Conservation (phyloP, 352 stramenopile species). For the Globisporangium okanoganense region DNA sequence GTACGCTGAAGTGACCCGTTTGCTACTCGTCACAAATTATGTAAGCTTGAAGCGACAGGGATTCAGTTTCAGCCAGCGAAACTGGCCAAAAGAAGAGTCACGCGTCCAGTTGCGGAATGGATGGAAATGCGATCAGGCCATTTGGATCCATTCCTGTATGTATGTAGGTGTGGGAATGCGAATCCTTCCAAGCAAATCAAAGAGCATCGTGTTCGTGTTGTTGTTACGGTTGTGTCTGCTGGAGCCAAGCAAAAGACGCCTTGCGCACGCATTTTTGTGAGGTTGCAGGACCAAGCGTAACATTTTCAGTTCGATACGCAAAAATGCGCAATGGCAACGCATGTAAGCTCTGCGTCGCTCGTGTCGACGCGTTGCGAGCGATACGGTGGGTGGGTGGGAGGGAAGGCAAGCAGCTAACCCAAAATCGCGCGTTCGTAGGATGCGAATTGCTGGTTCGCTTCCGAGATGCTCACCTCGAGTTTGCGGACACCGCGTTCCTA, state of each 20-base stretch:
- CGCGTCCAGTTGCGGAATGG: no score
- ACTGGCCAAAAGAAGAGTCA: not conserved
- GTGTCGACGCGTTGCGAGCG: not conserved
- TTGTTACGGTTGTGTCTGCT: not conserved
- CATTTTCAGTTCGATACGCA: not conserved
- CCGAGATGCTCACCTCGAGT: constrained; percentile 94
- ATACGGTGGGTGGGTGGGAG: not conserved
- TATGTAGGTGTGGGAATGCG: not conserved
- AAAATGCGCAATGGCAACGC: not conserved
- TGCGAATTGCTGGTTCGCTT: constrained; percentile 89
- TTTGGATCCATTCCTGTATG: not conserved
- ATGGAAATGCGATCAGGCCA: not conserved
- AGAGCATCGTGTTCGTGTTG: not conserved
- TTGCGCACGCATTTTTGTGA: not conserved
- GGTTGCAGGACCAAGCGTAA: not conserved
- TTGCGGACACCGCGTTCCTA: constrained; percentile 78
- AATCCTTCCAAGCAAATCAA: not conserved
- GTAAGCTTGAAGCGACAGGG: not conserved
- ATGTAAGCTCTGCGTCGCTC: not conserved
- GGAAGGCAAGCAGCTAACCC: constrained; percentile 18
- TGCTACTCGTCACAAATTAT: not conserved
- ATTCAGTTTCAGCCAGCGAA: not conserved
- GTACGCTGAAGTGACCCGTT: not conserved
- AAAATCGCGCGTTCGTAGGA: constrained; percentile 76
- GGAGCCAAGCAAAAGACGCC: not conserved